Base-by-base conservation (phyloP, 345 rosid species). In the Ceriops decandra region DNA sequence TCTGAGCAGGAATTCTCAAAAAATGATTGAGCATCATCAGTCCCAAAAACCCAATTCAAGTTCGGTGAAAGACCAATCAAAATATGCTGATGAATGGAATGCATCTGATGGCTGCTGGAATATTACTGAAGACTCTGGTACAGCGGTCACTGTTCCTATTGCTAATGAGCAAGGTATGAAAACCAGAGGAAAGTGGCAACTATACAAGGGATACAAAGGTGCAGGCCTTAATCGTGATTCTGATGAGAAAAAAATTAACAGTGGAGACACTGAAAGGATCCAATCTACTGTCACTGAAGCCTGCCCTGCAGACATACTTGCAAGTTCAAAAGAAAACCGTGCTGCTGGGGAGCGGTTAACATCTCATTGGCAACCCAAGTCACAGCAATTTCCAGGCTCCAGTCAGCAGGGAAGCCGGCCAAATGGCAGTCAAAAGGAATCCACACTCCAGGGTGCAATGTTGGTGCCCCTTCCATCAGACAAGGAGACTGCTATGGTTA, bases 331-430 rank as follows among this genome's bases (percentile, higher is more conserved):
- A 78, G 98, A 89, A 77, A 82, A 74, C 66, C 87, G 80, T 76
- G 78, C 67, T 70, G 66, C 42, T 64, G 90, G 84, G 53, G 93
- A 90, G 63, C 77, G 84, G 62, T 53, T 83, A 69, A 36, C 80
- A 52, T 70, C 88, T 68, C 92, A 89, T 17, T 90, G 96, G 96
- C 92, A 90, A 67, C 96, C 92, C 28, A 92, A 81, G 72, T 69
- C 87, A 15, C 90, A 82, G 51, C 31, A 84, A 78, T 71, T 60
- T 36, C 73, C 72, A 62, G 52, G 74, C 60, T 57, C 76, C 67
- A 76, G 63, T 74, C 77, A 78, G 62, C 79, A 72, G 36, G 82
- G 78, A 62, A 85, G 70, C 75, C 80, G 83, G 78, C 59, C 82
- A 47, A 80, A 69, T 67, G 68, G 72, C 65, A 79, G 79, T 69